Conservation (phyloP, 2,329 filamentous ascomycete genomes). For the Talaromyces sp. region DNA sequence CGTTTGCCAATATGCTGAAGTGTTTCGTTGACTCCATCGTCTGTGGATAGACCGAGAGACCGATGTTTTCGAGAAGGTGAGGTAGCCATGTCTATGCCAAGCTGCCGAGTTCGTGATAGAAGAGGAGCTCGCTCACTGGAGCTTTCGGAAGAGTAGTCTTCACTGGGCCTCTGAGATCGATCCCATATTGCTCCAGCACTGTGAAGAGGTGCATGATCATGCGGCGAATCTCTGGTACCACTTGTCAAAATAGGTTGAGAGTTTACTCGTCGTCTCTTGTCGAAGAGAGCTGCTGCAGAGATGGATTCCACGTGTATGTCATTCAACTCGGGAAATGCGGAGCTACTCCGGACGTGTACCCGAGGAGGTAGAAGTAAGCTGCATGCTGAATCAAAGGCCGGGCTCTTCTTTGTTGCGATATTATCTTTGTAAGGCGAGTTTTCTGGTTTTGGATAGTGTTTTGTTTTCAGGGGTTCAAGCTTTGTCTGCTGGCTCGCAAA, state of each 20-base stretch:
- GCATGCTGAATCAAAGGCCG: neutral
- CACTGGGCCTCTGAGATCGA: conserved; percentile 1
- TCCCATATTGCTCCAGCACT: neutral
- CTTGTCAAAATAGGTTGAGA: conserved; percentile 5
- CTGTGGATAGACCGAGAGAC: neutral
- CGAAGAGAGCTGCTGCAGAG: conserved; percentile 3
- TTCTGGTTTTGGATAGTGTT: neutral
- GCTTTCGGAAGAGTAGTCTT: conserved; percentile 6
- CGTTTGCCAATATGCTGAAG: conserved; percentile 20
- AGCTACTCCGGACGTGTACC: conserved; percentile 15
- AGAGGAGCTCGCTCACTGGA: conserved; percentile 14
- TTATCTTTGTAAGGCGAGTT: neutral
- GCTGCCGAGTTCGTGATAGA: neutral
- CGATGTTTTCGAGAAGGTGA: neutral
- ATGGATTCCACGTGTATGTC: neutral
- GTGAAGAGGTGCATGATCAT: neutral
- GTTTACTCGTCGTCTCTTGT: neutral
- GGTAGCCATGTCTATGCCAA: neutral
- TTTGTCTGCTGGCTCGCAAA: neutral
- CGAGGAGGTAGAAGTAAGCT: conserved; percentile 15
- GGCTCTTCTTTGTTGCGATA: neutral
- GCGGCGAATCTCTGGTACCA: neutral
- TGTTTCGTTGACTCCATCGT: conserved; percentile 9
- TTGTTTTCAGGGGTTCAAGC: neutral
- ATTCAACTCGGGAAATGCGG: conserved; percentile 11